Evolutionary conservation across 306 rosid genomes (phyloP), one percentile per base, ranked within the genome.

Genomic region (Corylus americana): DNA sequence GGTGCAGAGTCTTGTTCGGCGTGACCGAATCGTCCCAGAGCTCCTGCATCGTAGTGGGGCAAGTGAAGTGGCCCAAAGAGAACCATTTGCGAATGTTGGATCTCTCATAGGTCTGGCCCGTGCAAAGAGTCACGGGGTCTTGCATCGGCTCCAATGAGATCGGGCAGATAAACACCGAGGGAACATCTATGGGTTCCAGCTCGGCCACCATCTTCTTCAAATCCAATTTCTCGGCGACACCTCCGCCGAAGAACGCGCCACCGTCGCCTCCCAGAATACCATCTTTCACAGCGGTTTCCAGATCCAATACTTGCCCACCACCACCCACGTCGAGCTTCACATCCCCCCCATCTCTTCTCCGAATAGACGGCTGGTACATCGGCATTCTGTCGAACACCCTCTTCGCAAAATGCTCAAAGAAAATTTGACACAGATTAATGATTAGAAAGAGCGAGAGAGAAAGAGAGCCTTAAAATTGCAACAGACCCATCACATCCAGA

Each of bases 21-120:
- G 94, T 93, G 39, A 93, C 44, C 0, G 94, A 91, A 42, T 86
- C 85, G 73, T 91, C 96, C 97, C 97, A 93, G 17, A 93, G 92
- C 81, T 91, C 91, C 63, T 91, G 97, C 97, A 91, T 91, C 66
- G 96, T 93, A 0, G 97, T 89, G 83, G 97, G 97, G 13, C 97
- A 92, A 0, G 97, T 91, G 9, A 63, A 83, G 64, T 92, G 96
- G 13, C 97, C 97, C 77, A 92, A 75, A 68, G 88, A 85, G 70
- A 92, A 85, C 97, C 97, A 92, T 81, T 83, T 92, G 73, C 86
- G 85, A 47, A 92, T 91, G 78, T 89, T 92, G 85, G 89, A 77
- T 76, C 96, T 80, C 83, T 91, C 97, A 1, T 92, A 92, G 35
- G 97, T 92, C 80, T 91, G 97, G n/a, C 97, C 96, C 5, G 97